Evolutionary conservation across 345 rosid genomes (phyloP).

Genomic region (Psidium friedrichsthalianum): DNA sequence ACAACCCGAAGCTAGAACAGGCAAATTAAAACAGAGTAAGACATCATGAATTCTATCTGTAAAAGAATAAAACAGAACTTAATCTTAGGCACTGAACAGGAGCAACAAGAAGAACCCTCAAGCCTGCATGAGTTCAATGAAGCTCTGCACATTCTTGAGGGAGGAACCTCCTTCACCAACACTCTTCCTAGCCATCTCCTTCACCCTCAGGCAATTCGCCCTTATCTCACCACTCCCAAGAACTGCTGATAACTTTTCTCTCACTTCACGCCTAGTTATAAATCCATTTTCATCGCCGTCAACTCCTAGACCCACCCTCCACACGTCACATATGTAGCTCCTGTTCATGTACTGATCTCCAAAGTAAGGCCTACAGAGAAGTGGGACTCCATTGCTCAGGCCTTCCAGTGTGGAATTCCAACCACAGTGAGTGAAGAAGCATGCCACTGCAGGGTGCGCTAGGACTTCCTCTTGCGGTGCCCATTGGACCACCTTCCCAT

Average conservation of each 20-base stretch:
- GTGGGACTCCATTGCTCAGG: constrained; percentile 15
- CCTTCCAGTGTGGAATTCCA: constrained; percentile 4
- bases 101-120: too few relatives aligned
- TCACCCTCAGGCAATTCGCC: constrained; percentile 5
- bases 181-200: constrained; percentile 12
- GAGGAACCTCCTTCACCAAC: constrained; percentile 14
- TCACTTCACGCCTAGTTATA: constrained; percentile 6
- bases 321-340: constrained; percentile 9
- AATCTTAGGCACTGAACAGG: too few relatives aligned
- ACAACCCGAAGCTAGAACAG: too few relatives aligned
- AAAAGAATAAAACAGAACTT: too few relatives aligned
- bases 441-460: constrained; percentile 12
- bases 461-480: constrained; percentile 13
- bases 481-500: constrained; percentile 6
- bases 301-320: neutral
- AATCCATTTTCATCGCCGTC: too few relatives aligned
- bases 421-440: constrained; percentile 22
- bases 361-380: constrained; percentile 23
- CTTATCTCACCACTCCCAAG: constrained; percentile 1
- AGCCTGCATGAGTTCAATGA: too few relatives aligned
- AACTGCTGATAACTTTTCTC: constrained; percentile 1
- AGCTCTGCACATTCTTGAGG: too few relatives aligned
- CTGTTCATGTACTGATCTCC: constrained; percentile 15
- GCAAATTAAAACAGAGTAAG: too few relatives aligned
- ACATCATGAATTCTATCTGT: too few relatives aligned